Evolutionary conservation across 345 rosid species (phyloP), one percentile per base, ranked within the genome.

Genomic region (Heritiera littoralis): DNA sequence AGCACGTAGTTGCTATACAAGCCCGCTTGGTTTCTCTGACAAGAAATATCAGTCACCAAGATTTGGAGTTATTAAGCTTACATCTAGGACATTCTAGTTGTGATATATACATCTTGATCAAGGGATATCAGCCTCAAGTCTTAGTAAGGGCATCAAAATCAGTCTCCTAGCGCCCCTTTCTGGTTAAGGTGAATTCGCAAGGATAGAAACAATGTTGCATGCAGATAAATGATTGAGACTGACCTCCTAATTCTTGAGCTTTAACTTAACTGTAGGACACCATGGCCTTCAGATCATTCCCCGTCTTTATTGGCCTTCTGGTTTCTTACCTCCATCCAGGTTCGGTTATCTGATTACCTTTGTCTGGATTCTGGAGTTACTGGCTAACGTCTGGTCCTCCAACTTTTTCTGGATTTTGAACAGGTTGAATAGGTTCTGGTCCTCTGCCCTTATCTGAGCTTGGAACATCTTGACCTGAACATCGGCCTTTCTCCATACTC

Each of bases 401-500:
- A 20, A 72, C 56, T 17, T 65, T 66, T 14, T 72, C 82, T 54
- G 65, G 72, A 38, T 59, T 70, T 68, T 81, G 77, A 49, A 60
- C 15, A 13, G 79, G 40, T 48, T 72, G 71, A 11, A 60, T 51
- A 23, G 71, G 40, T 72, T 80, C 82, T 35, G 82, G 30, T 79
- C 82, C 78, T 75, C 66, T 68, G 45, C 72, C 72, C 76, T 78
- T 80, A 45, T 75, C 78, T 18, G 79, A 35, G 40, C 15, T 60
- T 73, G 74, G 49, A 8, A 9, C 65, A 11, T 78, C 74, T 32
- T 82, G 87, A 66, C 46, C 66, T 70, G 49, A 84, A 72, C 81
- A 35, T 67, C 76, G 79, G 48, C 84, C 81, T 84, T 86, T 90
- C 86, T 91, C 95, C 79, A 80, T 69, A 86, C 83, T 87, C 80